Evolutionary conservation across 768 basidiomycete genomes (phyloP).

Genomic region (Leccinum longicurvipes): DNA sequence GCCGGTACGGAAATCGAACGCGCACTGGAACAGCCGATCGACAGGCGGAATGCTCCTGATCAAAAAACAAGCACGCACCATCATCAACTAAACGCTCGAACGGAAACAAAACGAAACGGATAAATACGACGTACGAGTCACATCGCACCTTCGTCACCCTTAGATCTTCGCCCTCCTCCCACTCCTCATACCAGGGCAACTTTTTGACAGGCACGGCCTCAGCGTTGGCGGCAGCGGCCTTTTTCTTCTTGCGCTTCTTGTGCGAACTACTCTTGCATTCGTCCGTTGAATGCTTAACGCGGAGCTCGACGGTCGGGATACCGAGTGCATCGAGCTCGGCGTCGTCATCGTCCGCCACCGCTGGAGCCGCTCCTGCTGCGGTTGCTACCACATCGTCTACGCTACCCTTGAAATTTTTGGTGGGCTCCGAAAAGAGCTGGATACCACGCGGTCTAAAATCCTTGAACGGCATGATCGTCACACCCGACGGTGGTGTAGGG

Average conservation of each 20-base stretch:
- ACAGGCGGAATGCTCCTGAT: conserved; percentile 41
- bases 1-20: conserved; percentile 49
- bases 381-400: conserved; percentile 29
- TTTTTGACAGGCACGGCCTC: conserved; percentile 23
- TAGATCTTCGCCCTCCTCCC: conserved; percentile 59
- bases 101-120: not conserved
- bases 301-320: conserved; percentile 60
- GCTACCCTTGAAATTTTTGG: not conserved
- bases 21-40: conserved; percentile 60
- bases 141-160: conserved; percentile 40
- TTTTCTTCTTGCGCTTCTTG: conserved; percentile 46
- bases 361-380: too few species aligned
- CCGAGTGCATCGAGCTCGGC: conserved; percentile 64
- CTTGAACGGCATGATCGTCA: conserved; percentile 52
- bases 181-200: conserved; percentile 65
- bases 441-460: conserved; percentile 58
- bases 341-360: conserved; percentile 22
- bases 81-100: not conserved
- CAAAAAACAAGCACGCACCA: not conserved
- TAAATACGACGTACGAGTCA: conserved; percentile 47
- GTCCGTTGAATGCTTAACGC: conserved; percentile 51
- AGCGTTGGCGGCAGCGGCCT: conserved; percentile 11
- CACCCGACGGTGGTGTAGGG: conserved; percentile 42
- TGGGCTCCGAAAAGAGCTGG: conserved; percentile 43
- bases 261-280: conserved; percentile 54